A percentile compares a stretch with the other conserved stretches of the same genome.
Evolutionary conservation across 2,329 filamentous ascomycete species (phyloP).

Genomic region (Trichoderma asperellum): DNA sequence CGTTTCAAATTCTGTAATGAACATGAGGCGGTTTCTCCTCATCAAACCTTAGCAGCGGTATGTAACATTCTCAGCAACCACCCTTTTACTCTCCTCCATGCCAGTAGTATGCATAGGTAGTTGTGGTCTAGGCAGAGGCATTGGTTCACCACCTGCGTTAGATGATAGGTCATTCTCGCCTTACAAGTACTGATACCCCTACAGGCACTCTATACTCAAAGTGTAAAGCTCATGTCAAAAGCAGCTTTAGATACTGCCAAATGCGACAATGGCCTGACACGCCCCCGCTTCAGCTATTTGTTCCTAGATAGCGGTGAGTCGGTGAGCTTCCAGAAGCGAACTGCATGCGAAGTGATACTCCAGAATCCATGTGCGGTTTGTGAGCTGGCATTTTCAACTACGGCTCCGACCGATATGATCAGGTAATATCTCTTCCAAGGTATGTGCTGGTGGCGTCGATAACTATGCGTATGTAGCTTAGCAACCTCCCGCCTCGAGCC

Average conservation of each 20-base stretch:
- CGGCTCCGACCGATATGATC: background rate
- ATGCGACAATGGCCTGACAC: constrained; percentile 18
- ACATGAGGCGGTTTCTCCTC: background rate
- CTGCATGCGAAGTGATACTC: background rate
- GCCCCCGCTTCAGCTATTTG: constrained; percentile 14
- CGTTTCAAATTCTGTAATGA: background rate
- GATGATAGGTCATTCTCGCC: background rate
- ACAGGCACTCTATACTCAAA: background rate
- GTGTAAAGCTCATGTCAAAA: background rate
- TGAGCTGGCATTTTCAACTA: constrained; percentile 9
- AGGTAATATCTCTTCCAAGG: background rate
- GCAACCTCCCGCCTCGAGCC: background rate
- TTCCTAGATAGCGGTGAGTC: constrained; percentile 19
- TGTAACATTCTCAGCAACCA: background rate
- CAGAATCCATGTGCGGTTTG: background rate
- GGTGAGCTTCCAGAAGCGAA: constrained; percentile 20
- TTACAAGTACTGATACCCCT: background rate
- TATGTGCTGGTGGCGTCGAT: background rate
- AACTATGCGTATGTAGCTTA: background rate
- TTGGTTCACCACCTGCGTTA: too few relatives aligned
- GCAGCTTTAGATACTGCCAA: background rate
- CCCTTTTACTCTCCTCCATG: background rate
- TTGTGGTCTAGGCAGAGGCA: background rate
- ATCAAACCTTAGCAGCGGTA: background rate
- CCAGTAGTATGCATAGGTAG: background rate